Evolutionary conservation across 2,329 filamentous ascomycete genomes (phyloP), one percentile per base, ranked within the genome.

Genomic region (Pochonia chlamydosporia): DNA sequence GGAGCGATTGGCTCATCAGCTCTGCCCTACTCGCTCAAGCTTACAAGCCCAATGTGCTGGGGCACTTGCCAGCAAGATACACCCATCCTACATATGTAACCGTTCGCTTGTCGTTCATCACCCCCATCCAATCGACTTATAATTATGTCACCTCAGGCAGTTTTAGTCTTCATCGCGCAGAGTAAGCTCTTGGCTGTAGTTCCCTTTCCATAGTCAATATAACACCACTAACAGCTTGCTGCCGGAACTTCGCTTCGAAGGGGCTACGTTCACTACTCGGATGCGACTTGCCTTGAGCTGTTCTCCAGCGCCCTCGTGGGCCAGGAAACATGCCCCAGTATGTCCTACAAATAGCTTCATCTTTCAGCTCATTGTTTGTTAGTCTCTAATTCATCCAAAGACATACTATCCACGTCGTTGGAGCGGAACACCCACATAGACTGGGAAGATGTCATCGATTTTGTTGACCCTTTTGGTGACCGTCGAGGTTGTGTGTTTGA

Each of bases 381-480:
- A 44, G 16, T 40, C 13, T 40, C 44, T 52, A 36, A 49, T 25
- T 28, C 13, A 28, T 30, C 35, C 3, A 9, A 40, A 52, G 49
- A n/a, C 40, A 35, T 50, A 33, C 18, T 50, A 20, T 47, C 16
- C 11, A 37, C 41, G 18, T 40, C 42, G n/a, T 52, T 50, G 35
- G 44, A 52, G 37, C 40, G 47, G 37, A 41, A 31, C 30, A 36
- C 43, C 28, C n/a, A 40, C 23, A 9, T 51, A 13, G 40, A n/a
- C 33, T 54, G 53, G 53, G 24, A 47, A 2, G 50, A 54, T 18
- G 36, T 50, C 7, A 51, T 52, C 43, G 56, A 57, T 44, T 36
- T 53, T 35, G 51, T 56, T 21, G 51, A 56, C 41, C 54, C 56
- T 39, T 56, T 53, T 46, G 56, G 54, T 10, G 54, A 56, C 50